phyloP scores from a whole-genome alignment of 768 basidiomycete species.

The Pulveroboletus sp. region DNA sequence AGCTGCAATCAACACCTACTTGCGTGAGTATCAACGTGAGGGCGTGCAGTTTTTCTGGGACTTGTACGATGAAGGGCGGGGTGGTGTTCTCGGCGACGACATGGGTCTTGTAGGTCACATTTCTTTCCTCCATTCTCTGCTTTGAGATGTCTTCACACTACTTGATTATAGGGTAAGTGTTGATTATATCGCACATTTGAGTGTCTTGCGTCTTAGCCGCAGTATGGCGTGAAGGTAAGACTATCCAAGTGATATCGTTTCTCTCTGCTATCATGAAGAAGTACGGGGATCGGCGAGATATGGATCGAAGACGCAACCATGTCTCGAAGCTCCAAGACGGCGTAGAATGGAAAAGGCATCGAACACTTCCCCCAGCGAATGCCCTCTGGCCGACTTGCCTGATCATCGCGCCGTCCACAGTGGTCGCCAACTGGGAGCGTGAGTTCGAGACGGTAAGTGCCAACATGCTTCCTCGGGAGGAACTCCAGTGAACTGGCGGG shows the following conservation, averaged over 20 bases:
- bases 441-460: conserved; percentile 72
- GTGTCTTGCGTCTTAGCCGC: conserved; percentile 1
- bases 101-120: conserved; percentile 71
- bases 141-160: neutral
- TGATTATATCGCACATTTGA: neutral
- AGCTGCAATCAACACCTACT: conserved; percentile 70
- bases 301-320: conserved; percentile 58
- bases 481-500: neutral
- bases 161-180: conserved; percentile 24
- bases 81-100: conserved; percentile 90
- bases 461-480: neutral
- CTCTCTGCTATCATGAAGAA: conserved; percentile 92
- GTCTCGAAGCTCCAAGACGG: conserved; percentile 65
- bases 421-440: conserved; percentile 84
- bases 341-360: conserved; percentile 45
- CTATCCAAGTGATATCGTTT: conserved; percentile 88
- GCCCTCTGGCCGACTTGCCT: conserved; percentile 81
- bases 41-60: conserved; percentile 80
- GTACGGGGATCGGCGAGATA: conserved; percentile 57
- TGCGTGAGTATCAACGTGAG: conserved; percentile 89
- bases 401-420: conserved; percentile 81
- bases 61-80: conserved; percentile 59
- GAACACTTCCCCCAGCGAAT: conserved; percentile 60
- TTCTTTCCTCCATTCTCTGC: neutral
- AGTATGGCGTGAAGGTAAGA: conserved; percentile 60